A percentile compares a stretch with the other conserved stretches of the same genome.
Evolutionary conservation across 2,329 filamentous ascomycete species (phyloP).

Genomic region (Proliferodiscus dingleyae): DNA sequence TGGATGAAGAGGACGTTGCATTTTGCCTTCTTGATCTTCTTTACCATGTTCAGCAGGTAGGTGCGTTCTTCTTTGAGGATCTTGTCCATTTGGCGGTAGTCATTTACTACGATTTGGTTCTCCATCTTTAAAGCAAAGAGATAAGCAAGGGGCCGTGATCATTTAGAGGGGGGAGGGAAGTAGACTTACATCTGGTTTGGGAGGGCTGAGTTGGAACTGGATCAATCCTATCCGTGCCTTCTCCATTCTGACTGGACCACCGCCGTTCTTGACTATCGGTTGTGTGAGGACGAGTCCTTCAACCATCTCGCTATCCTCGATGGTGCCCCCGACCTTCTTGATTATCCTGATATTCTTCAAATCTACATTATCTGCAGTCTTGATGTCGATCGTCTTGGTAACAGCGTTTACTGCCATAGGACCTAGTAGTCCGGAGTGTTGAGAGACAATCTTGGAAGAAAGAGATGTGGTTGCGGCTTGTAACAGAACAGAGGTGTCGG

Average conservation of each 20-base stretch:
- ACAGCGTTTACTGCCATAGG: slow-evolving; percentile 98
- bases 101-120: slow-evolving; percentile 98
- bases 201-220: slow-evolving; percentile 96
- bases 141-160: not conserved
- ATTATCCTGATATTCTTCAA: slow-evolving; percentile 93
- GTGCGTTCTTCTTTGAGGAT: slow-evolving; percentile 98
- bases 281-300: slow-evolving; percentile 92
- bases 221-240: slow-evolving; percentile 97
- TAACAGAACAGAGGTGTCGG: slow-evolving; percentile 82
- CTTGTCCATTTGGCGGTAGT: slow-evolving; percentile 99
- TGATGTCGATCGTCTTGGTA: slow-evolving; percentile 90
- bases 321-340: slow-evolving; percentile 96
- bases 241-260: slow-evolving; percentile 87
- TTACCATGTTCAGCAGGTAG: slow-evolving; percentile 97
- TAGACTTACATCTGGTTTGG: slow-evolving; percentile 79
- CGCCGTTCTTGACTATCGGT: slow-evolving; percentile 86
- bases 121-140: slow-evolving; percentile 66
- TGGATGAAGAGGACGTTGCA: slow-evolving; percentile 98
- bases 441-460: slow-evolving; percentile 97
- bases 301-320: slow-evolving; percentile 96
- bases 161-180: not conserved
- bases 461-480: slow-evolving; percentile 96
- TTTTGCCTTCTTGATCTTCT: slow-evolving; percentile 99
- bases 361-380: slow-evolving; percentile 94
- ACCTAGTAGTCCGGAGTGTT: slow-evolving; percentile 91